Conservation (phyloP, 805 yeast species). For the Saturnispora silvae region DNA sequence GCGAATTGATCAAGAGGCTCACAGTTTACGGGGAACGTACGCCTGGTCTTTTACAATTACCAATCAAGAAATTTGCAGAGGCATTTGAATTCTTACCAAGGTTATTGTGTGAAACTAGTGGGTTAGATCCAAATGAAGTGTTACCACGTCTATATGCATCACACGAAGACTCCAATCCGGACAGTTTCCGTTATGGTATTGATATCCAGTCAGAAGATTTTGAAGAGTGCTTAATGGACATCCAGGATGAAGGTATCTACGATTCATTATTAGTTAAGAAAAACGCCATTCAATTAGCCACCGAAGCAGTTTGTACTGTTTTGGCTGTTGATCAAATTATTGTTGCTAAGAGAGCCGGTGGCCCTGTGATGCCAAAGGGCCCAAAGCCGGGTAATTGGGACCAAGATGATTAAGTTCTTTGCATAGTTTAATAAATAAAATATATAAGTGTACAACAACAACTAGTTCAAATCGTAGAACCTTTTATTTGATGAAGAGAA, state of each 20-base stretch:
- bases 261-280: constrained; percentile 74
- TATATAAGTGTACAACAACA: not conserved
- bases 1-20: constrained; percentile 70
- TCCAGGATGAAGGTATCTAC: constrained; percentile 56
- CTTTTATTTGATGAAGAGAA: constrained; percentile 20
- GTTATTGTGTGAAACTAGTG: constrained; percentile 88
- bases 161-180: constrained; percentile 44
- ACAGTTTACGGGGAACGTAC: constrained; percentile 86
- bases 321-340: constrained; percentile 92
- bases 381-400: constrained; percentile 94
- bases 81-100: constrained; percentile 94
- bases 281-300: constrained; percentile 85
- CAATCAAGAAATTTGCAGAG: constrained; percentile 86
- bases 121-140: constrained; percentile 83
- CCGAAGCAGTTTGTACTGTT: constrained; percentile 89
- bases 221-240: constrained; percentile 60
- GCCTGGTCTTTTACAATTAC: constrained; percentile 85
- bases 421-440: not conserved
- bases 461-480: constrained; percentile 20
- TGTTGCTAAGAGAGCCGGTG: constrained; percentile 98
- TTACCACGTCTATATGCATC: constrained; percentile 83
- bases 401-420: constrained; percentile 53
- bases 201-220: constrained; percentile 66
- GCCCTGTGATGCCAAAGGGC: constrained; percentile 83
- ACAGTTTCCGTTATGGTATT: constrained; percentile 40